Base-by-base conservation (phyloP, 306 rosid genomes). In the Vigna radiata region DNA sequence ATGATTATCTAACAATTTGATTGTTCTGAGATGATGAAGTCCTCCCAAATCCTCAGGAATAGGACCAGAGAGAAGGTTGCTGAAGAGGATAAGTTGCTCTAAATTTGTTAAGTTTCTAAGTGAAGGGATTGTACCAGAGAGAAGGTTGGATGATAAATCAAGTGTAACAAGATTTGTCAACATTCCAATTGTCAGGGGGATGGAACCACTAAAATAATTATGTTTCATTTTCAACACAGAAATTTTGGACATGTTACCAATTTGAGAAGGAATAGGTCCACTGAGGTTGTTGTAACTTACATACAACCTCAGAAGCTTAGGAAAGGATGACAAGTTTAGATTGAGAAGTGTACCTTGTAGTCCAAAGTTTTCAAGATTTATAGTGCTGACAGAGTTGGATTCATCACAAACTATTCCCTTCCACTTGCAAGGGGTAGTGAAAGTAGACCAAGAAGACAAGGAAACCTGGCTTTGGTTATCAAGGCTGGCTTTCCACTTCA, bases 301-400 rank as follows among this genome's bases (percentile, higher is more conserved):
- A 47, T 72, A 50, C 15, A 82, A 16, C 17, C 6, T 16, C 2
- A 71, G 44, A 5, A 82, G 48, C 19, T 64, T 64, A 43, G 82
- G 79, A 56, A 82, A 82, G 14, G 85, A 82, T 47, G 85, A 72
- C 0, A 82, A 82, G 52, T 64, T 82, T 56, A 82, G 79, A 71
- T 44, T 31, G 6, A 25, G 72, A 70, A 82, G 82, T 21, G 82
- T 76, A 82, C 85, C 85, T 75, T 60, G 37, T 5, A 82, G 71
- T 11, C 79, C 76, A 72, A 66, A 58, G 0, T 58, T 56, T 33
- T 59, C 0, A 39, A 82, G 76, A 66, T 65, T 56, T 64, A 82
- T 47, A 31, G 10, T n/a, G 52, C 49, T 54, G 31, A 77, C 37
- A 47, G 37, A 72, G 1, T 36, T 77, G 19, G 72, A 72, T 9